Conservation (phyloP, 176 grass and related monocot species). For the Paspalum vaginatum region DNA sequence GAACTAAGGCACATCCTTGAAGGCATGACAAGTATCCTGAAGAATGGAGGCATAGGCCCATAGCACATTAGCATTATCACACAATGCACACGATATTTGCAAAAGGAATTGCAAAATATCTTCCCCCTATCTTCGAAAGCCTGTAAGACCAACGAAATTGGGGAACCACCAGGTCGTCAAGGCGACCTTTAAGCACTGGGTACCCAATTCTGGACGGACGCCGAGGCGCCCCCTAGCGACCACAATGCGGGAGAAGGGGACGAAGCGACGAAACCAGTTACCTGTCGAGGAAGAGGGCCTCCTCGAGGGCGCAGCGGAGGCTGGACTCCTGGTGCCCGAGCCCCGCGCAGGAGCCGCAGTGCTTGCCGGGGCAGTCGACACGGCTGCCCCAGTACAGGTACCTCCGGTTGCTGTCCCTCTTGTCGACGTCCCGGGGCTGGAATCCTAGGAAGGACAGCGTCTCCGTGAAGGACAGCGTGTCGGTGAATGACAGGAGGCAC, state of each 20-base stretch:
- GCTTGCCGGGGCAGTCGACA: constrained; percentile 90
- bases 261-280: background rate
- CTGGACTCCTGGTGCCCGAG: constrained; percentile 92
- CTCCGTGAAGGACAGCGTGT: constrained; percentile 43
- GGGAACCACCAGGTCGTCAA: background rate
- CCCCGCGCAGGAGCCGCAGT: constrained; percentile 81
- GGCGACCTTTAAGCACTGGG: background rate
- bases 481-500: constrained; percentile 40
- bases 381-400: constrained; percentile 82
- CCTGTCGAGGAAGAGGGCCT: constrained; percentile 89
- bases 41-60: constrained; percentile 31
- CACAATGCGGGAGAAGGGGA: background rate
- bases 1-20: constrained; percentile 84
- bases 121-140: background rate
- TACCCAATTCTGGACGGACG: background rate
- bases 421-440: constrained; percentile 35
- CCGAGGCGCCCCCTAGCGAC: background rate
- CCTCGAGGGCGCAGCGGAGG: constrained; percentile 95
- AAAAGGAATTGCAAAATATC: too few relatives aligned
- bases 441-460: constrained; percentile 27
- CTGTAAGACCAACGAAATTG: background rate
- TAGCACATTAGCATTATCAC: constrained; percentile 23
- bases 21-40: constrained; percentile 90
- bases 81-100: background rate
- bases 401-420: constrained; percentile 48